Evolutionary conservation across 2,329 filamentous ascomycete species (phyloP), one percentile per base, ranked within the genome.

Genomic region (Talaromyces sp.): DNA sequence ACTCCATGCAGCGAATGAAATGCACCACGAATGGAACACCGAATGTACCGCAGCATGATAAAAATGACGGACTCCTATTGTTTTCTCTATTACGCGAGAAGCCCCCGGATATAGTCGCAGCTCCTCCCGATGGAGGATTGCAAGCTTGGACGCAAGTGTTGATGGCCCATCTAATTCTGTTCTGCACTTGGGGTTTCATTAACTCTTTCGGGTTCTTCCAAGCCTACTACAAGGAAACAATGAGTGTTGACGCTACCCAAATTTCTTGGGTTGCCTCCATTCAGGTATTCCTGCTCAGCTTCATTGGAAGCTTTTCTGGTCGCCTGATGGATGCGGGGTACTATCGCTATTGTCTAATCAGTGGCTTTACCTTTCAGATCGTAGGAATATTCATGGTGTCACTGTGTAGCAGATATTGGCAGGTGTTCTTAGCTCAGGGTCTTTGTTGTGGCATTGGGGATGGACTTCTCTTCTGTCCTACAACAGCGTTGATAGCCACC

Each of bases 341-440:
- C 62, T 78, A 80, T 66, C 72, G 73, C 5, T 56, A 68, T 1
- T 69, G 75, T 4, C 69, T 74, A 7, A 22, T 72, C 11, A 22
- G 61, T 17, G 76, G 76, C 5, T 67, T 77, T 54, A 61, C 77
- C 5, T 61, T 82, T 6, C 69, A 73, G 8, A 68, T 82, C 0
- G 27, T 82, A 0, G 82, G 82, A 7, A 77, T 80, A 34, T 80
- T 85, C 69, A 77, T 78, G 69, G 80, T 81, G 7, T 82, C 80
- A 45, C 71, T 82, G 0, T 71, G 76, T 11, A 79, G 70, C 0
- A 67, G 70, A 27, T 84, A 83, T 69, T 84, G 80, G 78, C 81
- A 84, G 70, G 73, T 85, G 0, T 76, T 85, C 29, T 76, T 85
- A 2, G 71, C 80, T 0, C 81, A 84, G 63, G 81, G 77, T 0